Evolutionary conservation across 148 eudicot genomes (phyloP).

Genomic region (Nepenthes gracilis): DNA sequence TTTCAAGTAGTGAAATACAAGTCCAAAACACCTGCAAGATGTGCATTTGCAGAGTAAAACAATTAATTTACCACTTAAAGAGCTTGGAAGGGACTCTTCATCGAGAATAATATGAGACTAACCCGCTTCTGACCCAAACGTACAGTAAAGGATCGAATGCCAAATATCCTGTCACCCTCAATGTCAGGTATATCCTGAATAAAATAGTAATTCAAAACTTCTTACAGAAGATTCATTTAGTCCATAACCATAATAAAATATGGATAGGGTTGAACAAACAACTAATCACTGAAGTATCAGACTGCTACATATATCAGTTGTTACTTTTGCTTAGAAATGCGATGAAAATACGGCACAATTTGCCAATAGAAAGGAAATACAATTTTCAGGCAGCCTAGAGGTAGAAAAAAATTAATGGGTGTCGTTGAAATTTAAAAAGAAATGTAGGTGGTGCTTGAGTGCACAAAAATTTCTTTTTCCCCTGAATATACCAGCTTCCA

Average conservation of each 20-base stretch:
- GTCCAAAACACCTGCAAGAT: slow-evolving; percentile 85
- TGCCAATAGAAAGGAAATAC: too few species aligned
- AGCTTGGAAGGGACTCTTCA: slow-evolving; percentile 6
- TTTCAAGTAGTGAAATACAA: slow-evolving; percentile 76
- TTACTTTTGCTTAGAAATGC: too few species aligned
- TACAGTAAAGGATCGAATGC: slow-evolving; percentile 86
- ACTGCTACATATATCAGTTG: too few species aligned
- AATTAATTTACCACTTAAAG: not conserved
- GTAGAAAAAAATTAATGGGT: too few species aligned
- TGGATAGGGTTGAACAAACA: not conserved
- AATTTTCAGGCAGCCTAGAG: too few species aligned
- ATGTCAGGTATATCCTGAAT: slow-evolving; percentile 96
- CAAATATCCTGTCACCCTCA: slow-evolving; percentile 89
- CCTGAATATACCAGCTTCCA: not conserved
- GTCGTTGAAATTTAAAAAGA: too few species aligned
- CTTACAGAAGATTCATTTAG: not conserved
- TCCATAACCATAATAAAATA: not conserved
- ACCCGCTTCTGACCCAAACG: slow-evolving; percentile 91
- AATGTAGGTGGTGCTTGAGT: too few species aligned
- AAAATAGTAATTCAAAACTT: slow-evolving; percentile 1
- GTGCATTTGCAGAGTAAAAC: slow-evolving; percentile 1
- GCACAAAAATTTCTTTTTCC: too few species aligned
- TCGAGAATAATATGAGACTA: slow-evolving; percentile 13
- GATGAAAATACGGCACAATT: too few species aligned
- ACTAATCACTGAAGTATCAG: too few species aligned